Evolutionary conservation across 2,329 filamentous ascomycete species (phyloP).

Genomic region (Trichoderma afroharzianum): DNA sequence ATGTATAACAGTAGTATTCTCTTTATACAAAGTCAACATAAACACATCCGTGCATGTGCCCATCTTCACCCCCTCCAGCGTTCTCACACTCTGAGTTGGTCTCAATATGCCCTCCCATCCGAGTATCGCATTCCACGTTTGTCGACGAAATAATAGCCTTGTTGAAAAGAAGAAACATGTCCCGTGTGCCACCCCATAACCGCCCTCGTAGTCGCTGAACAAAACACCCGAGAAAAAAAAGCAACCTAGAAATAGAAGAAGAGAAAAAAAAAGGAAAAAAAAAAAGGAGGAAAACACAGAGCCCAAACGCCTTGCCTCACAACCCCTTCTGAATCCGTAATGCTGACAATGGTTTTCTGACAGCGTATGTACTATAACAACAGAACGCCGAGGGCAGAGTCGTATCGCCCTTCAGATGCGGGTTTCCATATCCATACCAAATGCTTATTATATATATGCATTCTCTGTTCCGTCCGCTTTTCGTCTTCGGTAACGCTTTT

Average conservation of each 20-base stretch:
- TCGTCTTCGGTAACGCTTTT: conserved; percentile 9
- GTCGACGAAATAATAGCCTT: neutral
- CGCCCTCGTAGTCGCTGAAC: neutral
- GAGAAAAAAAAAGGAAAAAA: neutral
- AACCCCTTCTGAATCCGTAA: neutral
- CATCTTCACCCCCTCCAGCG: neutral
- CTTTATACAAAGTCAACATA: neutral
- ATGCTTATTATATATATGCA: conserved; percentile 19
- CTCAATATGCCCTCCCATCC: neutral
- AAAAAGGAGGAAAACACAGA: neutral
- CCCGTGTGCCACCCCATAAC: neutral
- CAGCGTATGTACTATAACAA: conserved; percentile 16
- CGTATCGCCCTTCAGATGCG: conserved; percentile 19
- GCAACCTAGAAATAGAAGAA: neutral
- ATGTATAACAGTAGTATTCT: neutral
- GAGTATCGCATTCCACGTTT: neutral
- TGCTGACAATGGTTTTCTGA: conserved; percentile 14
- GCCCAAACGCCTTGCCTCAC: conserved; percentile 9
- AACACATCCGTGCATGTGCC: neutral
- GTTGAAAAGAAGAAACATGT: neutral
- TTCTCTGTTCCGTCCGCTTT: conserved; percentile 16
- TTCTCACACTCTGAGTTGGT: neutral
- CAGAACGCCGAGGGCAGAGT: conserved; percentile 20
- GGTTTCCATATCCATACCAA: conserved; percentile 15
- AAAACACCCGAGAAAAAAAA: neutral